Evolutionary conservation across 1,139 yeast species (phyloP), one percentile per base, ranked within the genome.

Genomic region (Yamadazyma triangularis): DNA sequence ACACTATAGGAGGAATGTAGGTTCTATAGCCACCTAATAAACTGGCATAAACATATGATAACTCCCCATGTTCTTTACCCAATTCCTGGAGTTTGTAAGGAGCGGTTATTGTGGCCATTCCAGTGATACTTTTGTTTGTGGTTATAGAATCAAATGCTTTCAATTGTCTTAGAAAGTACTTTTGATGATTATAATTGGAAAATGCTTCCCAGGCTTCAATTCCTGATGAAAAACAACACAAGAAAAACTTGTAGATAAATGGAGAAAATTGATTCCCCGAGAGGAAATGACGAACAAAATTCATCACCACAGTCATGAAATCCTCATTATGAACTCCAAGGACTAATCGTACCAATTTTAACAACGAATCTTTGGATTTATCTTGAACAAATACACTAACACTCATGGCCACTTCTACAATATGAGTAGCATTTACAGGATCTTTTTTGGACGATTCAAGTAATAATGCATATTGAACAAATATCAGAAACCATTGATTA

Each of bases 121-220:
- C 97, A 1, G 75, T 61, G 13, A 88, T 77, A 14, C 64, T 70
- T 19, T 57, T 56, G 4, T 66, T 64, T 20, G 64, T 58, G 21
- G 76, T 67, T 12, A 81, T 53, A 2, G 91, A 74, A 51, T 91
- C 98, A 51, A 77, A 81, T 0, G 95, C 93, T 50, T 89, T 91
- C 42, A 89, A 65, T 47, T 89, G 96, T 41, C 98, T 77, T 38
- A 91, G 61, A 43, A 89, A 79, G 52, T 79, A 91, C 54, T 91
- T 91, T 47, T 89, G 97, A 48, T 87, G 91, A 38, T 85, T 85
- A 25, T 86, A 78, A 31, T 82, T 79, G 28, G 86, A 78, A 50
- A 81, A 81, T 5, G 72, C 62, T 23, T 73, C 81, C 51, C 74
- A 64, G 10, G 79, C 72, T 10, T 65, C 64, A 8, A 64, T 56